phyloP scores from a whole-genome alignment of 805 yeast species.

The Wickerhamiella siamensis region DNA sequence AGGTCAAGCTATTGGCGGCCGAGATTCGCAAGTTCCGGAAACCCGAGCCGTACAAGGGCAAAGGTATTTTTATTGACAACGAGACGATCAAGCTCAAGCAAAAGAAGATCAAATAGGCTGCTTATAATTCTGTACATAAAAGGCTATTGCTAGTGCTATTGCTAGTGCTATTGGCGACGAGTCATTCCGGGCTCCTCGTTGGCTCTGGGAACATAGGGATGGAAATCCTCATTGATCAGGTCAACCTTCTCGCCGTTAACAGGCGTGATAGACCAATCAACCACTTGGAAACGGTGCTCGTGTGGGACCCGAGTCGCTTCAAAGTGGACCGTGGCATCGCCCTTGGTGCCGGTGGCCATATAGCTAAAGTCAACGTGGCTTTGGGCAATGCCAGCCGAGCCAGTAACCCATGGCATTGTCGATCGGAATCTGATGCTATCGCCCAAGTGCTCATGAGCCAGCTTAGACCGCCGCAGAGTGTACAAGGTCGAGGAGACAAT shows the following conservation, averaged over 20 bases:
- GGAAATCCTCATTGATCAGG: slow-evolving; percentile 34
- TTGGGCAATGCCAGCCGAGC: slow-evolving; percentile 67
- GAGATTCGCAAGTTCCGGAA: slow-evolving; percentile 73
- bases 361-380: slow-evolving; percentile 68
- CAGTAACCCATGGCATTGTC: slow-evolving; percentile 79
- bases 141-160: background rate
- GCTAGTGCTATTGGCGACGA: background rate
- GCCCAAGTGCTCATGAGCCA: slow-evolving; percentile 54
- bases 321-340: slow-evolving; percentile 39
- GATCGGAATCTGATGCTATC: slow-evolving; percentile 59
- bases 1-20: slow-evolving; percentile 79
- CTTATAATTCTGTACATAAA: slow-evolving; percentile 4
- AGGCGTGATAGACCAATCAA: slow-evolving; percentile 46
- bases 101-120: slow-evolving; percentile 72
- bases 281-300: slow-evolving; percentile 41
- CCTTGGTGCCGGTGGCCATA: slow-evolving; percentile 51
- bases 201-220: slow-evolving; percentile 23
- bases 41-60: slow-evolving; percentile 98
- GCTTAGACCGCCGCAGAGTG: slow-evolving; percentile 60
- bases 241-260: slow-evolving; percentile 33
- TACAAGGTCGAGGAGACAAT: slow-evolving; percentile 75
- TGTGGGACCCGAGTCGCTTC: slow-evolving; percentile 56
- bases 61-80: slow-evolving; percentile 83
- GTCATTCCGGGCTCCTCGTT: slow-evolving; percentile 20
- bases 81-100: slow-evolving; percentile 85